These are phyloP conservation scores for Kodamaea sp. DNA, from an alignment of 1,139 yeast species.

Conservation along the genomic window DNA sequence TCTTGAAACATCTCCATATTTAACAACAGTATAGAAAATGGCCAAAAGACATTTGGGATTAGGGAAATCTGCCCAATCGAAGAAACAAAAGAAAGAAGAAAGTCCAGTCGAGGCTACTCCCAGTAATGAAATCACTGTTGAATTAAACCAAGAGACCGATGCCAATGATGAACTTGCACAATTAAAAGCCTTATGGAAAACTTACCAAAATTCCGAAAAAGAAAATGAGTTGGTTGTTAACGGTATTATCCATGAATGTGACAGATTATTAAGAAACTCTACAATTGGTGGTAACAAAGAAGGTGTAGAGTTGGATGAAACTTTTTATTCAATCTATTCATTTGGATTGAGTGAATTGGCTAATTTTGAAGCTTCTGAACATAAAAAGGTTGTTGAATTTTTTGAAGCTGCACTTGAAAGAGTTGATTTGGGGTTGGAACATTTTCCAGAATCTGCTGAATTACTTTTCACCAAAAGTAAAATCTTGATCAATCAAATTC, in stretches of 20 bases:
- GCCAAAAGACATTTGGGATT: constrained; percentile 79
- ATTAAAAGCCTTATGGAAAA: constrained; percentile 64
- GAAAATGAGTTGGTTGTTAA: constrained; percentile 65
- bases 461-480: constrained; percentile 54
- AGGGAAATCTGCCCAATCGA: constrained; percentile 58
- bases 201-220: constrained; percentile 51
- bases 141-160: constrained; percentile 64
- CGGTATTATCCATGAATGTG: constrained; percentile 91
- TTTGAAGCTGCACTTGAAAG: constrained; percentile 74
- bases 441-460: constrained; percentile 41
- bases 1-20: not conserved
- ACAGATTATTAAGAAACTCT: constrained; percentile 60
- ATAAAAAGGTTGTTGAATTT: constrained; percentile 46
- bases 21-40: constrained; percentile 30
- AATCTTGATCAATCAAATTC: constrained; percentile 54
- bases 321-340: constrained; percentile 72
- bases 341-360: constrained; percentile 69
- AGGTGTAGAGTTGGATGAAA: constrained; percentile 25
- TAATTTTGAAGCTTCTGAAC: constrained; percentile 43
- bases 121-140: constrained; percentile 56
- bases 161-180: constrained; percentile 78
- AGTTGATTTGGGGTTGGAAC: constrained; percentile 54
- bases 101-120: constrained; percentile 15
- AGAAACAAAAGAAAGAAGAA: constrained; percentile 41
- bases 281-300: constrained; percentile 14